Evolutionary conservation across 2,329 filamentous ascomycete genomes (phyloP).

Genomic region (Ophiostoma novo-ulmi): DNA sequence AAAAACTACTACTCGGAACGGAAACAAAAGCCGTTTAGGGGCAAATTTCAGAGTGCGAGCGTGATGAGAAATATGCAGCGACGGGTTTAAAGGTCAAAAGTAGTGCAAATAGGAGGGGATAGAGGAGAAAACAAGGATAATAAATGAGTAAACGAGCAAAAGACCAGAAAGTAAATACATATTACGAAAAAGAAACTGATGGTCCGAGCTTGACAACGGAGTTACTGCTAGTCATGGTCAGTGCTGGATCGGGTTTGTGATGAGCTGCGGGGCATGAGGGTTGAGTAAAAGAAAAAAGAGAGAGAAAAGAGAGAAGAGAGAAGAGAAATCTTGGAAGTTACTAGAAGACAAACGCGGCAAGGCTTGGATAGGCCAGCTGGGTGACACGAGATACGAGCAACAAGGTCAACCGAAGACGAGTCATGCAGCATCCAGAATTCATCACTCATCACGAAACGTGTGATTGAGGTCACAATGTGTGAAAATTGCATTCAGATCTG

Average conservation of each 20-base stretch:
- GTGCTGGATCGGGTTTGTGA: neutral
- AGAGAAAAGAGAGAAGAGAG: neutral
- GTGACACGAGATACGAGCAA: neutral
- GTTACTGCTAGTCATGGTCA: neutral
- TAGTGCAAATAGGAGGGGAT: neutral
- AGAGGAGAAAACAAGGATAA: neutral
- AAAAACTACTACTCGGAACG: neutral
- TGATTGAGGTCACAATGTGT: neutral
- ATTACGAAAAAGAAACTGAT: neutral
- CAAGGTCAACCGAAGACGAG: neutral
- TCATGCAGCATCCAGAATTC: neutral
- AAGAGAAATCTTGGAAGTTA: neutral
- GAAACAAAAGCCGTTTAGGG: neutral
- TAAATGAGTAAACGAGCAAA: neutral
- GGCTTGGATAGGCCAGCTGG: no score
- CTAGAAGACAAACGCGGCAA: no score
- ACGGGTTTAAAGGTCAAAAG: no score
- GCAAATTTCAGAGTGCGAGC: neutral
- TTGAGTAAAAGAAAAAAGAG: neutral
- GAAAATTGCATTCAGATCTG: neutral
- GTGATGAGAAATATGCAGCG: neutral
- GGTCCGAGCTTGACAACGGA: neutral
- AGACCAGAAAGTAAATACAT: neutral
- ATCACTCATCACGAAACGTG: neutral
- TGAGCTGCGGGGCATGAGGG: neutral